A percentile compares a stretch with the other conserved stretches of the same genome.
phyloP scores from a whole-genome alignment of 768 basidiomycete genomes.

The Podaxis pistillaris region DNA sequence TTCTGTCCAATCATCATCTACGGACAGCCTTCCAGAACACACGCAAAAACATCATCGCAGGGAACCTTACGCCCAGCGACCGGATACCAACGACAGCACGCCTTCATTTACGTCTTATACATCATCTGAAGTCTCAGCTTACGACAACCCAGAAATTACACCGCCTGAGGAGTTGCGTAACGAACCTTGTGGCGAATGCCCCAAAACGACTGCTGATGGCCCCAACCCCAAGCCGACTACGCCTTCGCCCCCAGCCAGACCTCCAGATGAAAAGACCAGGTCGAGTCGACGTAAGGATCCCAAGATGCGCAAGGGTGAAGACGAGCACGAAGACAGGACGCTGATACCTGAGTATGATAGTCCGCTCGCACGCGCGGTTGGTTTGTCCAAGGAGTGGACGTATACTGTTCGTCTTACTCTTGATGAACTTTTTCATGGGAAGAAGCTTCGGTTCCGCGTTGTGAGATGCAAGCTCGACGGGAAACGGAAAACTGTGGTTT shows the following conservation, averaged over 20 bases:
- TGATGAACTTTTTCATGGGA: conserved; percentile 62
- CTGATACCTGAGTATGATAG: conserved; percentile 16
- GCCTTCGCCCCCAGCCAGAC: neutral
- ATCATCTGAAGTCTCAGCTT: conserved; percentile 3
- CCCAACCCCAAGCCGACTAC: neutral
- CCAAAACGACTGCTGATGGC: neutral
- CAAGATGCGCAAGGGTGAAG: neutral
- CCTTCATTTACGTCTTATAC: conserved; percentile 1
- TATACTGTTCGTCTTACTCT: conserved; percentile 62
- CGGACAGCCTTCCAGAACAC: neutral
- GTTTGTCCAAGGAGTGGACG: conserved; percentile 56
- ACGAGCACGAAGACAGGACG: neutral
- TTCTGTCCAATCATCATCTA: neutral
- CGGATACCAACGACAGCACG: neutral
- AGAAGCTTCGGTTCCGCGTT: conserved; percentile 55
- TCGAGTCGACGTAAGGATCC: neutral
- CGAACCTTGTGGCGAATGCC: neutral
- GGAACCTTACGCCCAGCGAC: neutral
- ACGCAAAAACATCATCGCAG: neutral
- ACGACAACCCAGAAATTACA: conserved; percentile 4
- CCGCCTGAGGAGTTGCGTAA: neutral
- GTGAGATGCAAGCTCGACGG: conserved; percentile 51
- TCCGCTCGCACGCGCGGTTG: conserved; percentile 40
- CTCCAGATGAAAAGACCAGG: neutral
- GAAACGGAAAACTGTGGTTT: conserved; percentile 52